Percentiles rank a stretch among this genome's conserved stretches.
Evolutionary conservation across 192 early-diverging fungal genomes (phyloP).

Genomic region (Coemansia javaensis): DNA sequence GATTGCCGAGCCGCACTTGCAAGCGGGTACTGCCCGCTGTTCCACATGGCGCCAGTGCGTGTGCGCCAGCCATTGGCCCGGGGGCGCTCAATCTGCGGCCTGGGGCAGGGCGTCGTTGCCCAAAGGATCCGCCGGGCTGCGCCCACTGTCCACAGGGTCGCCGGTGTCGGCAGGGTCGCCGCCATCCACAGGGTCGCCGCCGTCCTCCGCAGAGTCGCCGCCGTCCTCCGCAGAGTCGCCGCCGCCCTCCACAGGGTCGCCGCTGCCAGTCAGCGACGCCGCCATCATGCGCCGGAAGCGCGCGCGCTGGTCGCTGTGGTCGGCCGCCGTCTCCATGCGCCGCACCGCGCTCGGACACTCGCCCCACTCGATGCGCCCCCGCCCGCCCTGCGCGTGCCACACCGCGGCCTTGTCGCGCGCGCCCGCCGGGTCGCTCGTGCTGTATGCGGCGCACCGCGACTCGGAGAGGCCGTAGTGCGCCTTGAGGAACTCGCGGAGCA

Average conservation of each 20-base stretch:
- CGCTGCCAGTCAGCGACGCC: constrained; percentile 20
- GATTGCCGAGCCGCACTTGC: too few species aligned
- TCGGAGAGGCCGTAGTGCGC: constrained; percentile 54
- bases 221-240: background rate
- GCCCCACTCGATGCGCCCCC: constrained; percentile 42
- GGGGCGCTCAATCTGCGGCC: background rate
- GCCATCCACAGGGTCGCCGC: background rate
- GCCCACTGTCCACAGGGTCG: constrained; percentile 25
- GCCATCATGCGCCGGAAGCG: constrained; percentile 36
- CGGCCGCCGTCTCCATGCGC: constrained; percentile 28
- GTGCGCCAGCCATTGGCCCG: constrained; percentile 2
- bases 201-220: background rate
- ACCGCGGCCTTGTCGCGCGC: constrained; percentile 57
- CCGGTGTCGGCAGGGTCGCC: background rate
- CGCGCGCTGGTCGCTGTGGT: constrained; percentile 29
- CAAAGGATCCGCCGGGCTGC: too few species aligned
- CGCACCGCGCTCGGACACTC: constrained; percentile 26
- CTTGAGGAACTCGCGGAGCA: constrained; percentile 62
- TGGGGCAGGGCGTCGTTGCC: background rate
- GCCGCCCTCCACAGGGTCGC: background rate
- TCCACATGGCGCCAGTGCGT: background rate
- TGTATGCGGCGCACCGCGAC: constrained; percentile 50
- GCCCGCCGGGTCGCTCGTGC: constrained; percentile 41
- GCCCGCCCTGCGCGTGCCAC: constrained; percentile 34
- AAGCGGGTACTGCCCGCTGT: too few species aligned